Conservation (phyloP, 495 filamentous ascomycete genomes). For the Recurvomyces mirabilis region DNA sequence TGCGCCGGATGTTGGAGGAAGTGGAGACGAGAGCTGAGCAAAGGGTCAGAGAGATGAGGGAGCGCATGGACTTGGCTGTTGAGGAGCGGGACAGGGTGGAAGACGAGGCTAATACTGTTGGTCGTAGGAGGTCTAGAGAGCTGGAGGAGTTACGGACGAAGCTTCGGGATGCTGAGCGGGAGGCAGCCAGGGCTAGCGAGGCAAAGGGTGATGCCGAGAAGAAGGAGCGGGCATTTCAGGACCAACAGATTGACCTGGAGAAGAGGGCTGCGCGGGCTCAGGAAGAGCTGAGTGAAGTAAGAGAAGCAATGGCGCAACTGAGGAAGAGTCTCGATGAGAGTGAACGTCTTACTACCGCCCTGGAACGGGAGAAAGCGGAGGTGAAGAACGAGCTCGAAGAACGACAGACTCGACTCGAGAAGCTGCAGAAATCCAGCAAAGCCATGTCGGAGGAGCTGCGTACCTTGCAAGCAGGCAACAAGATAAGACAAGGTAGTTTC, state of each 20-base stretch:
- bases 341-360: slow-evolving; percentile 68
- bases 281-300: slow-evolving; percentile 62
- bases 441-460: slow-evolving; percentile 40
- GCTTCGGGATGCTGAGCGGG: slow-evolving; percentile 67
- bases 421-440: slow-evolving; percentile 62
- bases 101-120: slow-evolving; percentile 71
- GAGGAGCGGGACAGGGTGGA: slow-evolving; percentile 90
- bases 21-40: slow-evolving; percentile 71
- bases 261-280: slow-evolving; percentile 51
- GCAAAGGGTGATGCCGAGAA: slow-evolving; percentile 61
- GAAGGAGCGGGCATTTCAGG: slow-evolving; percentile 60
- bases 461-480: slow-evolving; percentile 27
- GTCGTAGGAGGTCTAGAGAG: slow-evolving; percentile 65
- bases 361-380: slow-evolving; percentile 71
- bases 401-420: slow-evolving; percentile 61
- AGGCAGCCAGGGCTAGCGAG: slow-evolving; percentile 54
- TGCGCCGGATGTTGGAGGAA: slow-evolving; percentile 79
- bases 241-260: slow-evolving; percentile 64
- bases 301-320: slow-evolving; percentile 65
- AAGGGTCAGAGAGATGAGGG: slow-evolving; percentile 77
- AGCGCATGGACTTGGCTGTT: slow-evolving; percentile 73
- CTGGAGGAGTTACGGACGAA: slow-evolving; percentile 73
- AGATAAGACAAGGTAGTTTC: slow-evolving; percentile 31
- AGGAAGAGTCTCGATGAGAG: slow-evolving; percentile 73
- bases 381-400: slow-evolving; percentile 68